Base-by-base conservation (phyloP, 768 basidiomycete species). In the Rhodotorula toruloides region DNA sequence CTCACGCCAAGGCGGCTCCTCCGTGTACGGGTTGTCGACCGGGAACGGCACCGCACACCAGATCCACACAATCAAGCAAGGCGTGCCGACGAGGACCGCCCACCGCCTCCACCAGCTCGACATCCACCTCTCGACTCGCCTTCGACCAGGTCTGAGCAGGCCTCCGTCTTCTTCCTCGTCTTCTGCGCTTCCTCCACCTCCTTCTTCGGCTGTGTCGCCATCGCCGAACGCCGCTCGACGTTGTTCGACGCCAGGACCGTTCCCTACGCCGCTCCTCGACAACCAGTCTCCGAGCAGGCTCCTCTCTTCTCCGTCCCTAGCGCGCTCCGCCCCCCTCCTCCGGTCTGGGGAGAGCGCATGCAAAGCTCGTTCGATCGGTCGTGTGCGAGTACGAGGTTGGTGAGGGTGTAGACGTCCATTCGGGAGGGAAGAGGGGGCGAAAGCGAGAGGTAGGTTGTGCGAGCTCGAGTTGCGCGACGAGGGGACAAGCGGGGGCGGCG, bases 21-120 rank as follows among this genome's bases (percentile, higher is more conserved):
- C 55, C 50, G 73, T 54, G 65, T 76, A 79, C 27, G 79, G 78
- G 52, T 79, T 78, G 0, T 73, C 72, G 0, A 79, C 75, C 0
- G 80, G 80, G 57, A 81, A 80, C 9, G 80, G 80, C 2, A 80
- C 67, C 2, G 77, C 76, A 17, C 78, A 78, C 79, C 80, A 81
- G 3, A 79, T 32, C 79, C 79, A 80, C 31, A 80, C 80, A 7
- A 78, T 68, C 10, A 77, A 10, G 53, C 79, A 80, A 1, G 80
- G 80, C 11, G 78, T 57, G 0, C 76, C 54, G 22, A 79, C 75
- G 9, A 81, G 73, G 1, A 80, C 76, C 21, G 75, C 73, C 73
- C 78, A 79, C 4, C 80, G 63, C 49, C 74, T 79, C 78, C 76
- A 78, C 77, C 79, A 81, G 0, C 73, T 72, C 27, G 60, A 62